Evolutionary conservation across 305 asterid genomes (phyloP).

Genomic region (Solanum hybrid): DNA sequence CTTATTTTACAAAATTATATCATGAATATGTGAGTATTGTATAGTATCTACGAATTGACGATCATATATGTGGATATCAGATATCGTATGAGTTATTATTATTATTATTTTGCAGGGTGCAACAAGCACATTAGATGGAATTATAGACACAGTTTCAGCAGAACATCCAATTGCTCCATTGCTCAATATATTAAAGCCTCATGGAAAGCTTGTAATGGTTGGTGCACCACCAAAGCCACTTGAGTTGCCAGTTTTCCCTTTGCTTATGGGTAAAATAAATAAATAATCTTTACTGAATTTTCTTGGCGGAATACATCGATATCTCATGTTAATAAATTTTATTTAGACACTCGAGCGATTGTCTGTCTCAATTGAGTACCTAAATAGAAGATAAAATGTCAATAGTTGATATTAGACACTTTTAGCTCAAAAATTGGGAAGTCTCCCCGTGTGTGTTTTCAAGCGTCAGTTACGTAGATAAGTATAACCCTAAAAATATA

Average conservation of each 20-base stretch:
- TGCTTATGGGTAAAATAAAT: slow-evolving; percentile 8
- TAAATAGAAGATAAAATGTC: neutral
- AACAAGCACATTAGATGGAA: slow-evolving; percentile 20
- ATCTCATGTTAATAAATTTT: neutral
- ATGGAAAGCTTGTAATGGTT: slow-evolving; percentile 24
- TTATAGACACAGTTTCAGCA: slow-evolving; percentile 24
- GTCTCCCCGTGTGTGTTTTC: no score
- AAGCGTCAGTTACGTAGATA: neutral
- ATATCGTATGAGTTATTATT: neutral
- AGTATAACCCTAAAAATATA: neutral
- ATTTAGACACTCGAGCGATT: neutral
- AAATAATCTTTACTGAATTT: neutral
- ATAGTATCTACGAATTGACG: neutral
- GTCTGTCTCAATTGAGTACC: neutral
- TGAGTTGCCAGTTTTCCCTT: slow-evolving; percentile 7
- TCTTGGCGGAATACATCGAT: neutral
- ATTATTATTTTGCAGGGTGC: slow-evolving; percentile 14
- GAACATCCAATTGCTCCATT: slow-evolving; percentile 21
- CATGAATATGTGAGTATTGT: neutral
- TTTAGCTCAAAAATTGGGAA: neutral
- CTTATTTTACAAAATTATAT: neutral
- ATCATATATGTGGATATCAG: neutral
- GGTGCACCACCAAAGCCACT: slow-evolving; percentile 22
- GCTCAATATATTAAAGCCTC: slow-evolving; percentile 18
- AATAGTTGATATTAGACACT: neutral